Conservation (phyloP, 148 eudicot genomes). For the Talinum fruticosum region DNA sequence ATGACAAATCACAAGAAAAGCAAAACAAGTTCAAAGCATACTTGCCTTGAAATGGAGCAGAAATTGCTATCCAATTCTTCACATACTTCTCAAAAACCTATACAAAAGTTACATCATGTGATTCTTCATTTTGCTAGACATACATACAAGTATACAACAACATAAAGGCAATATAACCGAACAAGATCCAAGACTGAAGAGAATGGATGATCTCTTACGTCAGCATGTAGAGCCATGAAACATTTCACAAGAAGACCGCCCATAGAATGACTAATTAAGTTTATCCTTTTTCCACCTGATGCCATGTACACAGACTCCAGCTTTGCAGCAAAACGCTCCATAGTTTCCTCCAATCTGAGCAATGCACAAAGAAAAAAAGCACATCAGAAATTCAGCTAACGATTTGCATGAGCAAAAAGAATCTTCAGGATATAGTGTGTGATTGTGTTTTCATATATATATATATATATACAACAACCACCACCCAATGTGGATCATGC, state of each 20-base stretch:
- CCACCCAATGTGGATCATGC: background rate
- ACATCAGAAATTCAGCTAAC: background rate
- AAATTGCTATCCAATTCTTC: constrained; percentile 95
- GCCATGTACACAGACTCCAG: constrained; percentile 74
- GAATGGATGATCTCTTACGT: constrained; percentile 46
- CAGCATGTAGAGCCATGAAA: constrained; percentile 74
- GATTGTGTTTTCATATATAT: background rate
- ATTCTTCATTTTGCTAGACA: background rate
- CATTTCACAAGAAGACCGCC: constrained; percentile 95
- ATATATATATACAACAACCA: background rate
- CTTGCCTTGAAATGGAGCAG: constrained; percentile 94
- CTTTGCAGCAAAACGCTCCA: constrained; percentile 70
- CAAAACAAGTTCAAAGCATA: background rate
- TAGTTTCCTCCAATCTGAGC: constrained; percentile 48
- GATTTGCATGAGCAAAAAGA: background rate
- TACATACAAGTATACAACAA: too few relatives aligned
- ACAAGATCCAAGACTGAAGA: background rate
- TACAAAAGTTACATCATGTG: constrained; percentile 15
- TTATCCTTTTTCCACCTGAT: constrained; percentile 89
- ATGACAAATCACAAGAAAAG: background rate
- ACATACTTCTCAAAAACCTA: constrained; percentile 98
- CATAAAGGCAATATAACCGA: background rate
- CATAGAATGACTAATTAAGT: constrained; percentile 89
- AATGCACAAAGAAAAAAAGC: background rate
- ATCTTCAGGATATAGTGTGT: background rate